These are phyloP conservation scores for Farysia itapuensis DNA, from an alignment of 1,284 basidiomycete species.

Conservation along the genomic window DNA sequence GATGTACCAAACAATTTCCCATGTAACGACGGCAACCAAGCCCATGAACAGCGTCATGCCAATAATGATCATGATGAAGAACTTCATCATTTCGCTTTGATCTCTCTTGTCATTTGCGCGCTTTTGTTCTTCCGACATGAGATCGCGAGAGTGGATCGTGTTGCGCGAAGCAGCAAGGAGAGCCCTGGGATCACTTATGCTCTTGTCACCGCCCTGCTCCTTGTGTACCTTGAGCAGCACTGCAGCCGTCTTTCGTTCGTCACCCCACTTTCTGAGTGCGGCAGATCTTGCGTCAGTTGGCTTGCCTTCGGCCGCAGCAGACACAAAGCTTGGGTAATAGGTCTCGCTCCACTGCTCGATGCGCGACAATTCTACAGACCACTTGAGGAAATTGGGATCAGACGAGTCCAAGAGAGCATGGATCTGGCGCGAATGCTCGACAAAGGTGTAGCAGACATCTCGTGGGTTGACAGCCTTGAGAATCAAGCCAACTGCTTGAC, in stretches of 20 bases:
- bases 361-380: conserved; percentile 50
- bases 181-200: conserved; percentile 1
- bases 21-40: conserved; percentile 30
- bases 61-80: conserved; percentile 38
- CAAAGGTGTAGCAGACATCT: conserved; percentile 87
- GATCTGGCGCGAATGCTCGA: conserved; percentile 77
- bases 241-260: conserved; percentile 13
- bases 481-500: conserved; percentile 84
- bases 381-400: conserved; percentile 75
- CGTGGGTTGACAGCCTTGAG: conserved; percentile 86
- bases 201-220: conserved; percentile 1
- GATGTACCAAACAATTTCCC: conserved; percentile 45
- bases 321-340: conserved; percentile 53
- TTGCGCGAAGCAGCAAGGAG: conserved; percentile 1
- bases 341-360: conserved; percentile 58
- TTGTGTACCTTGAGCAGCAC: conserved; percentile 12
- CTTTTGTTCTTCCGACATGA: conserved; percentile 30
- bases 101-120: conserved; percentile 25
- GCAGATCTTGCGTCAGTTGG: conserved; percentile 31
- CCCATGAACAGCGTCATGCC: conserved; percentile 37
- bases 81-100: conserved; percentile 34
- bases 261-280: conserved; percentile 35
- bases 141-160: conserved; percentile 10
- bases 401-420: conserved; percentile 76
- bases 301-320: conserved; percentile 9